These are phyloP conservation scores for Begonia peltatifolia DNA, from an alignment of 306 rosid species.

Conservation along the genomic window DNA sequence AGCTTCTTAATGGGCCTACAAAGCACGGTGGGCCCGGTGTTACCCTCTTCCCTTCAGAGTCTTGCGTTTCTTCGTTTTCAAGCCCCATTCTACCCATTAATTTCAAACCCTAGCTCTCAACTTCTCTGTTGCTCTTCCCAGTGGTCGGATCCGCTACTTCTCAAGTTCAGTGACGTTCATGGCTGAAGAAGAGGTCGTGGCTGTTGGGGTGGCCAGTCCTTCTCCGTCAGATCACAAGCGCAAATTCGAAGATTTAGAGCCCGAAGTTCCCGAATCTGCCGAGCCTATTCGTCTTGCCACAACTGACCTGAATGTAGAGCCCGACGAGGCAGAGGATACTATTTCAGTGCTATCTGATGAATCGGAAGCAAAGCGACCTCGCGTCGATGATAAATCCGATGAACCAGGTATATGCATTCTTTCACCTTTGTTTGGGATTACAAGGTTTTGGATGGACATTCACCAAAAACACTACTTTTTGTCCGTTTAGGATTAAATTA, in stretches of 20 bases:
- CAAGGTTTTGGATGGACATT: too few relatives aligned
- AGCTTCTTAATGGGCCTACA: too few relatives aligned
- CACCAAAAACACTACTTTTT: too few relatives aligned
- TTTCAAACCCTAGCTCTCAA: too few relatives aligned
- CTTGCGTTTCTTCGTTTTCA: too few relatives aligned
- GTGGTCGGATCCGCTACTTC: neutral
- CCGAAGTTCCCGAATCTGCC: slow-evolving; percentile 20
- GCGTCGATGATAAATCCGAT: slow-evolving; percentile 41
- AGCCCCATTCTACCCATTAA: too few relatives aligned
- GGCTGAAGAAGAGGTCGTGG: slow-evolving; percentile 68
- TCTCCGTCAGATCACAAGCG: slow-evolving; percentile 62
- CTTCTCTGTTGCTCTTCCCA: neutral
- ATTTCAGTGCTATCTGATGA: slow-evolving; percentile 16
- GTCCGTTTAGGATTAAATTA: too few relatives aligned
- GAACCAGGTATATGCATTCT: slow-evolving; percentile 24
- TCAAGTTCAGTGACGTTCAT: slow-evolving; percentile 9
- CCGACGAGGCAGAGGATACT: slow-evolving; percentile 2
- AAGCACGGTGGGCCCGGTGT: too few relatives aligned
- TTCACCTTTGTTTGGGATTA: too few relatives aligned
- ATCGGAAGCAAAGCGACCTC: slow-evolving; percentile 54
- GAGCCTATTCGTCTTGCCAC: slow-evolving; percentile 17
- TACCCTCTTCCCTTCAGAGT: too few relatives aligned
- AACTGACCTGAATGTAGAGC: slow-evolving; percentile 19
- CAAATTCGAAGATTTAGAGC: slow-evolving; percentile 67
- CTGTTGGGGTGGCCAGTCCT: slow-evolving; percentile 26